phyloP scores from a whole-genome alignment of 768 basidiomycete species.

The Leccinum pellstonianum region DNA sequence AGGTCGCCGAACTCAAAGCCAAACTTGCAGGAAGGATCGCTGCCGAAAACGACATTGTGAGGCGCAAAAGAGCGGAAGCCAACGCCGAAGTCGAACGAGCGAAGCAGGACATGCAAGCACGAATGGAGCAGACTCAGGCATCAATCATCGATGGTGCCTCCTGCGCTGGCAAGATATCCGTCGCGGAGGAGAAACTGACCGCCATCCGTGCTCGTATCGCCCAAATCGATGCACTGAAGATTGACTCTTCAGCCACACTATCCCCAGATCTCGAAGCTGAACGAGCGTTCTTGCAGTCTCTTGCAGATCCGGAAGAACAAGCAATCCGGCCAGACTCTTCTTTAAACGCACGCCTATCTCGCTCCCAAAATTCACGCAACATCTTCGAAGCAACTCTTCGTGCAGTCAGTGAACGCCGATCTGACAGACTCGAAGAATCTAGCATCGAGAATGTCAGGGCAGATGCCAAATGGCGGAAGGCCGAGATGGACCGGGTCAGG shows the following conservation, averaged over 20 bases:
- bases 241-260: conserved; percentile 35
- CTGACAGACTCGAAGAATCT: conserved; percentile 73
- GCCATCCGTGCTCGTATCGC: conserved; percentile 61
- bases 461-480: conserved; percentile 61
- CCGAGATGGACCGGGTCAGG: conserved; percentile 69
- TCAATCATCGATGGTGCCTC: conserved; percentile 75
- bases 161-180: conserved; percentile 67
- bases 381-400: conserved; percentile 87
- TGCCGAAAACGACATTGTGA: conserved; percentile 59
- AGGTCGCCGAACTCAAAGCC: conserved; percentile 83
- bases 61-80: conserved; percentile 70
- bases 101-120: conserved; percentile 67
- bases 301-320: conserved; percentile 72
- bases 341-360: conserved; percentile 56
- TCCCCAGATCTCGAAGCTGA: conserved; percentile 70
- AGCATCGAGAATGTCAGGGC: conserved; percentile 69
- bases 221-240: conserved; percentile 48
- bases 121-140: conserved; percentile 67
- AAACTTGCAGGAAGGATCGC: conserved; percentile 73
- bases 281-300: conserved; percentile 60
- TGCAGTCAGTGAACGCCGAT: conserved; percentile 77
- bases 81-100: conserved; percentile 71
- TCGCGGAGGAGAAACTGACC: conserved; percentile 66
- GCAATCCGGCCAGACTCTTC: conserved; percentile 57
- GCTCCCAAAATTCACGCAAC: conserved; percentile 69